These are phyloP conservation scores for Pestalotiopsis sp. DNA, from an alignment of 2,329 filamentous ascomycete species.

Conservation along the genomic window DNA sequence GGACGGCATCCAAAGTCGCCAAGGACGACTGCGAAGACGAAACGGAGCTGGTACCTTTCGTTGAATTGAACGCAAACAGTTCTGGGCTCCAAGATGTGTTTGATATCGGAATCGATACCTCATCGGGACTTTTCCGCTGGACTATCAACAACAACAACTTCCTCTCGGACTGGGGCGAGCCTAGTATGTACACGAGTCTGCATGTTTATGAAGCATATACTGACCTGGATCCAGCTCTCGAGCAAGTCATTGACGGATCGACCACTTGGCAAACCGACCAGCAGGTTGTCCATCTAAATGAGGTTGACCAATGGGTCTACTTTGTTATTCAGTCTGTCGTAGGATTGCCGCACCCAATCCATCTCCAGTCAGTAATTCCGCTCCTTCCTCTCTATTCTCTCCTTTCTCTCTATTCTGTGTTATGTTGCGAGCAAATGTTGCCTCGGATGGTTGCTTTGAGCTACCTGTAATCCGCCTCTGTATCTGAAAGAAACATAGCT, in stretches of 20 bases:
- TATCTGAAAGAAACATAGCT: no score
- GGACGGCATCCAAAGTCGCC: conserved; percentile 12
- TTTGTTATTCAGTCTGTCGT: conserved; percentile 31
- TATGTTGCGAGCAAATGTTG: no score
- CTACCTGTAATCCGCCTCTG: no score
- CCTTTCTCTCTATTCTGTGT: no score
- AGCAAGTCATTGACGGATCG: conserved; percentile 26
- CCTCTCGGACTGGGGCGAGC: conserved; percentile 45
- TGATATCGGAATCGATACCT: conserved; percentile 26
- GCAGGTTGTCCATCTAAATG: conserved; percentile 30
- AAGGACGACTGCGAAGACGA: conserved; percentile 35
- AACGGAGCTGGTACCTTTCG: conserved; percentile 32
- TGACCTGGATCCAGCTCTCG: conserved; percentile 26
- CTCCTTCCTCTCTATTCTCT: no score
- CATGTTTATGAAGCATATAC: background rate
- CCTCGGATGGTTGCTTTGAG: no score
- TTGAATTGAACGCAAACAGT: conserved; percentile 32
- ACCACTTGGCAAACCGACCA: conserved; percentile 24
- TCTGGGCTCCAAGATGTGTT: conserved; percentile 26
- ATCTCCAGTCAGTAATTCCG: conserved; percentile 31
- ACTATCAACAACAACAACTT: conserved; percentile 45
- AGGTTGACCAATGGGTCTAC: conserved; percentile 36
- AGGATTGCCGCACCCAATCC: conserved; percentile 38
- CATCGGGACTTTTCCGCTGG: conserved; percentile 45
- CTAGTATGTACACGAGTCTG: conserved; percentile 31